A percentile compares a stretch with the other conserved stretches of the same genome.
Evolutionary conservation across 805 yeast species (phyloP).

Genomic region (Candida chilensis): DNA sequence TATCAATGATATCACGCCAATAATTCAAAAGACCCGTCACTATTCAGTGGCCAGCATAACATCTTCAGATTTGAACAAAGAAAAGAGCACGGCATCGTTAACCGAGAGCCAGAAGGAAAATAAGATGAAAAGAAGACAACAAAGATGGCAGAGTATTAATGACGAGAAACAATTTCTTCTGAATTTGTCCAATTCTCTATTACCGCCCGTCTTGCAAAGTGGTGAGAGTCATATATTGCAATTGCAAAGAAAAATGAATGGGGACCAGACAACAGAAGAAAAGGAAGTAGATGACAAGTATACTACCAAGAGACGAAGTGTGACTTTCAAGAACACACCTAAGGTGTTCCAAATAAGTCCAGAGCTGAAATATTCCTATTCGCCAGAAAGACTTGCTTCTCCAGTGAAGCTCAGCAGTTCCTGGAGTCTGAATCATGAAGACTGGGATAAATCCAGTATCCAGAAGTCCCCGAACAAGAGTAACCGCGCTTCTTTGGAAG

Average conservation of each 20-base stretch:
- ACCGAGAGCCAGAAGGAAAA: background rate
- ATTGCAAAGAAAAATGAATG: constrained; percentile 9
- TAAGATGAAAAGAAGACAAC: background rate
- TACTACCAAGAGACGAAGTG: too few species aligned
- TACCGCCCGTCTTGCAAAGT: constrained; percentile 21
- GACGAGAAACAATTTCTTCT: constrained; percentile 17
- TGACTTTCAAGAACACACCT: too few species aligned
- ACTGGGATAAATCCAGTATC: too few species aligned
- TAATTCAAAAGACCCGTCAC: background rate
- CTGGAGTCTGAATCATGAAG: too few species aligned
- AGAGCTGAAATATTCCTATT: too few species aligned
- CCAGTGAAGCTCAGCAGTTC: too few species aligned
- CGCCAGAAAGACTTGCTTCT: background rate
- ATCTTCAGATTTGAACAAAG: background rate
- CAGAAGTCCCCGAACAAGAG: too few species aligned
- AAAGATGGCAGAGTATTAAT: constrained; percentile 3
- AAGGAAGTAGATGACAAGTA: too few species aligned
- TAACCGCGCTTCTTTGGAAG: too few species aligned
- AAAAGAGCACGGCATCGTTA: background rate
- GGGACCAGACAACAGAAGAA: background rate
- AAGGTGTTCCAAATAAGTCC: too few species aligned
- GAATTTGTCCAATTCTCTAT: constrained; percentile 17
- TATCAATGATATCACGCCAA: background rate
- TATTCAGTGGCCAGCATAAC: background rate
- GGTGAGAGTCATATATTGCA: constrained; percentile 22